Conservation (phyloP, 2,329 filamentous ascomycete species). For the Thyridium curvatum region DNA sequence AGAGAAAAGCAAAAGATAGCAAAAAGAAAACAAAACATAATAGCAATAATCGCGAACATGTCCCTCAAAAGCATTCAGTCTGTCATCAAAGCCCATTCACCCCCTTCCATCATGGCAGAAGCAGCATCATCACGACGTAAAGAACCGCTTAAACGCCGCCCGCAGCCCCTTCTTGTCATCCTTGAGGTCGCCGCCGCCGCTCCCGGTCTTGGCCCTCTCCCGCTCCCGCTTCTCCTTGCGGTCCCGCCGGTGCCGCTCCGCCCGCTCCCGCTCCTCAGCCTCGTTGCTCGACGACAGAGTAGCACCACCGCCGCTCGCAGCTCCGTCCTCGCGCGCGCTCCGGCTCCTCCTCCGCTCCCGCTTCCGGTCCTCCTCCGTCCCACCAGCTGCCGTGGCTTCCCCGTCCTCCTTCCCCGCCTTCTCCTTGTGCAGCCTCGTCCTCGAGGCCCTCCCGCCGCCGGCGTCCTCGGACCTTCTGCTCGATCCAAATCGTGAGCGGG, state of each 20-base stretch:
- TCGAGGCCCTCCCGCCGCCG: neutral
- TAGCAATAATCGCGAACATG: no score
- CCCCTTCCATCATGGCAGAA: no score
- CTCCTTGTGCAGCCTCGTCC: neutral
- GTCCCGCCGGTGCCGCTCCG: slow-evolving; percentile 11
- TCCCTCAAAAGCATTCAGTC: no score
- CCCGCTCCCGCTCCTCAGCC: neutral
- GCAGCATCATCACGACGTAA: no score
- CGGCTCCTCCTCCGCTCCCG: no score
- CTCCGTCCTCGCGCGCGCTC: neutral
- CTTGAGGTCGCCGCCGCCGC: no score
- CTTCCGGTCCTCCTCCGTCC: neutral
- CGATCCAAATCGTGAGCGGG: slow-evolving; percentile 10
- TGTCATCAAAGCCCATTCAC: no score
- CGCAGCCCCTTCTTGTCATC: no score
- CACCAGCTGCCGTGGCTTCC: neutral
- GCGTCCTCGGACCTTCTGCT: slow-evolving; percentile 11
- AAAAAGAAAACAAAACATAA: no score
- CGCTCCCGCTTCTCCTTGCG: slow-evolving; percentile 11
- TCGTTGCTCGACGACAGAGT: slow-evolving; percentile 2
- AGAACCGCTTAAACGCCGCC: no score
- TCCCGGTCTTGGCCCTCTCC: slow-evolving; percentile 1
- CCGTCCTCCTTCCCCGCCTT: no score
- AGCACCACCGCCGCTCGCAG: neutral
- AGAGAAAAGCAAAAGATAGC: no score